A percentile compares a stretch with the other conserved stretches of the same genome.
phyloP scores from a whole-genome alignment of 345 rosid genomes.

The Eutrema yunnanense region DNA sequence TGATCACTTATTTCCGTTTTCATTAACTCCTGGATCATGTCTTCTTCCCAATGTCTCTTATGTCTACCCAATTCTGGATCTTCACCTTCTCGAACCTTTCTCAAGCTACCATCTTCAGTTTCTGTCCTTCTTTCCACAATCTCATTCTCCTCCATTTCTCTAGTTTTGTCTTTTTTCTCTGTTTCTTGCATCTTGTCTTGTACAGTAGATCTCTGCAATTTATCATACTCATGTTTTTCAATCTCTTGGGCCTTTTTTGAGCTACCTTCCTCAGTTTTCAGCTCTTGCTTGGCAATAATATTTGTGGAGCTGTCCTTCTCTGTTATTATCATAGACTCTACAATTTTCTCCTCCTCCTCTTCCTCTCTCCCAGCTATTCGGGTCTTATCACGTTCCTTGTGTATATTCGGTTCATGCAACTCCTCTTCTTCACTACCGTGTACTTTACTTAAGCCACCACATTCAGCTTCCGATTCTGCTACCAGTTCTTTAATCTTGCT shows the following conservation, averaged over 20 bases:
- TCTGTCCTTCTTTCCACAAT: not conserved
- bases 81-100: conserved; percentile 2
- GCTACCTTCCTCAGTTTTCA: not conserved
- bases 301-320: not conserved
- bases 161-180: not conserved
- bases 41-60: not conserved
- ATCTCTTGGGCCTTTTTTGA: not conserved
- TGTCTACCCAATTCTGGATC: not conserved
- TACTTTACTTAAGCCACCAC: not conserved
- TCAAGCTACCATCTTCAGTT: conserved; percentile 5
- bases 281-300: not conserved
- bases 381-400: conserved; percentile 10
- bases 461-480: not conserved
- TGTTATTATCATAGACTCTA: not conserved
- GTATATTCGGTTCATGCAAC: not conserved
- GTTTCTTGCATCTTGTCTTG: conserved; percentile 5
- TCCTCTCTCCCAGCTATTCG: not conserved
- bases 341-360: not conserved
- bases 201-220: not conserved
- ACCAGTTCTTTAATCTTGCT: not conserved
- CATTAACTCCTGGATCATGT: not conserved
- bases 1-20: not conserved
- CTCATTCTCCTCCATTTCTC: not conserved
- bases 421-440: not conserved
- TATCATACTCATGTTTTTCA: not conserved